Evolutionary conservation across 148 eudicot genomes (phyloP).

Genomic region (Vaccinium corymbosum): DNA sequence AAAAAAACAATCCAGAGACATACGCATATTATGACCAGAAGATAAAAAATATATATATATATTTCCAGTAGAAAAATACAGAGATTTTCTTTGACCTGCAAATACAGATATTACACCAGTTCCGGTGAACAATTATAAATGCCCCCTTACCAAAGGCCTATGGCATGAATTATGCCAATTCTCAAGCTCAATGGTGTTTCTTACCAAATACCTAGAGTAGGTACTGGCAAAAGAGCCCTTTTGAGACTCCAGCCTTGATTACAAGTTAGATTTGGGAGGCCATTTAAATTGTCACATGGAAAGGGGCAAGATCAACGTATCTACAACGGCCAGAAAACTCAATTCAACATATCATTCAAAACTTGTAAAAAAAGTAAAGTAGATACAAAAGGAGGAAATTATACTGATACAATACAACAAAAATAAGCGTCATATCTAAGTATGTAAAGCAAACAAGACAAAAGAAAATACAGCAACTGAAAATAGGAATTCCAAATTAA

Average conservation of each 20-base stretch:
- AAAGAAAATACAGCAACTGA: neutral
- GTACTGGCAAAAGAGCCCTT: slow-evolving; percentile 27
- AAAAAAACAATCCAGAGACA: neutral
- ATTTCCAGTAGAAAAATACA: too few relatives aligned
- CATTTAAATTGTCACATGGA: slow-evolving; percentile 20
- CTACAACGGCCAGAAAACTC: neutral
- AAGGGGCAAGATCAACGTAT: slow-evolving; percentile 5
- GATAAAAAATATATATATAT: too few relatives aligned
- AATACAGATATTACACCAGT: neutral
- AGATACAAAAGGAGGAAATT: neutral
- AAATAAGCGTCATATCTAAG: rapidly evolving
- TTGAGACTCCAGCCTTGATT: slow-evolving; percentile 56
- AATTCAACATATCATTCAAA: neutral
- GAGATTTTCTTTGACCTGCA: neutral
- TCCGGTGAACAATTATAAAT: slow-evolving; percentile 20
- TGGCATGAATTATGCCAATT: slow-evolving; percentile 40
- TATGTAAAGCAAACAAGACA: neutral
- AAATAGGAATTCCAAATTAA: neutral
- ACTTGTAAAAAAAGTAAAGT: neutral
- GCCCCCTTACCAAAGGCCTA: slow-evolving; percentile 51
- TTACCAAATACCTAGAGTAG: slow-evolving; percentile 25
- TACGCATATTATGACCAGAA: too few relatives aligned
- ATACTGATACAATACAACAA: neutral
- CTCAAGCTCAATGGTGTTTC: slow-evolving; percentile 40
- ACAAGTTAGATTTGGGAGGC: slow-evolving; percentile 20